Base-by-base conservation (phyloP, 108 stramenopile genomes). In the Pseudonitzschia multiseries region DNA sequence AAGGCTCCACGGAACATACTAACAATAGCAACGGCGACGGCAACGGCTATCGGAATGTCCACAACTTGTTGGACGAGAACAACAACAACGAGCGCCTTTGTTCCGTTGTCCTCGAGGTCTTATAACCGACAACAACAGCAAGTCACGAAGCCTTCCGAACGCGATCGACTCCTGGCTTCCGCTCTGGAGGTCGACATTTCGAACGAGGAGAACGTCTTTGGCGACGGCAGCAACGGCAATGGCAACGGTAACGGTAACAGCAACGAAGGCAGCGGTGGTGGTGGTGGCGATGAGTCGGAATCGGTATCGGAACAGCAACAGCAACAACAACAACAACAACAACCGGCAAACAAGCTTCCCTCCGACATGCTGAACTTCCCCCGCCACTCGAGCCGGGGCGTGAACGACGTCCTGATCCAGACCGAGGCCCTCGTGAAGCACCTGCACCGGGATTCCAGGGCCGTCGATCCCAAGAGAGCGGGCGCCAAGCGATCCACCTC, bases 361-460 rank as follows among this genome's bases (percentile, higher is more conserved):
- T 46, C 42, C 17, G 66, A 74, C 31, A 56, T 72, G 71, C 42
- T 80, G 40, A 27, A 5, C 18, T 61, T 93, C 32, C 92, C 92
- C 20, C 69, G 83, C 22, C 92, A 93, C 64, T 78, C 87, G 21
- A 72, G 85, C 59, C 61, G 75, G 4, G 65, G 50, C 21, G 88
- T 86, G 40, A 86, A 86, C 71, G 73, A 79, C 18, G 87, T 90
- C 42, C 68, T 90, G 40, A 29, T 54, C 9, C 63, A 83, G 31
- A 90, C 89, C 13, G 92, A 90, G 80, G 29, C 63, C 22, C 62
- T 87, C 40, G 33, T 93, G 32, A 77, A 73, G 50, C 67, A 43
- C 15, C 62, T 93, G 72, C 88, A 91, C 61, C 52, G 83, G 40
- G 61, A 79, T 67, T 78, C 79, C 42, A 63, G 85, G 50, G 63